Evolutionary conservation across 352 stramenopile species (phyloP), one percentile per base, ranked within the genome.

Genomic region (Thraustochytrium striatum): DNA sequence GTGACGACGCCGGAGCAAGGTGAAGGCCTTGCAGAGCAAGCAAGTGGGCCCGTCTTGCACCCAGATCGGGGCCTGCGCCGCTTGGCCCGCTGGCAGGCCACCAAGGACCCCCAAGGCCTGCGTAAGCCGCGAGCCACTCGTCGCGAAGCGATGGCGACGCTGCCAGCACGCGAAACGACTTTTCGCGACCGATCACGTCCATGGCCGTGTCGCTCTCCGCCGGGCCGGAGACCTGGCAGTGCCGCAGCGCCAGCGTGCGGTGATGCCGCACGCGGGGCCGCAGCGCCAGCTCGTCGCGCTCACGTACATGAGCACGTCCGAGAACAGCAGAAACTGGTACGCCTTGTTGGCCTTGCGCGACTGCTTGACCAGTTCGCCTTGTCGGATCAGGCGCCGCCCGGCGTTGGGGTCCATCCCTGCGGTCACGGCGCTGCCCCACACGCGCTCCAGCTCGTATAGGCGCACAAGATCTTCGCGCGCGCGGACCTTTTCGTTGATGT

Each of bases 401-500:
- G 44, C 28, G 8, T 50, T n/a, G 11, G 55, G 57, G 9, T 75
- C 21, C 7, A 81, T 19, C n/a, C 25, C 72, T 36, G 3, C 33
- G 41, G 55, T 53, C 21, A 43, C 13, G 32, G 43, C 38, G 2
- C 53, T 25, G 9, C 43, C 73, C 85, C 70, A 95, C 91, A 70
- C 92, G 86, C 39, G 89, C 73, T 93, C 89, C 0, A 91, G 87
- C 73, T 91, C 82, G 1, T 94, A 72, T 32, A 95, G 87, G 0
- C 87, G 88, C 53, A 92, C 87, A 11, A 93, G 86, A 57, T 91
- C 91, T 72, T 93, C 90, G 61, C 93, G 87, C 33, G 88, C 84
- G 8, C 89, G 86, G 28, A 94, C 85, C n/a, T 86, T 92, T 75
- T 94, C 89, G 50, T 95, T 93, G 61, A 94, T 93, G 1, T 90